Conservation (phyloP, 2,329 filamentous ascomycete genomes). For the Teratosphaeria pseudoeucalypti region DNA sequence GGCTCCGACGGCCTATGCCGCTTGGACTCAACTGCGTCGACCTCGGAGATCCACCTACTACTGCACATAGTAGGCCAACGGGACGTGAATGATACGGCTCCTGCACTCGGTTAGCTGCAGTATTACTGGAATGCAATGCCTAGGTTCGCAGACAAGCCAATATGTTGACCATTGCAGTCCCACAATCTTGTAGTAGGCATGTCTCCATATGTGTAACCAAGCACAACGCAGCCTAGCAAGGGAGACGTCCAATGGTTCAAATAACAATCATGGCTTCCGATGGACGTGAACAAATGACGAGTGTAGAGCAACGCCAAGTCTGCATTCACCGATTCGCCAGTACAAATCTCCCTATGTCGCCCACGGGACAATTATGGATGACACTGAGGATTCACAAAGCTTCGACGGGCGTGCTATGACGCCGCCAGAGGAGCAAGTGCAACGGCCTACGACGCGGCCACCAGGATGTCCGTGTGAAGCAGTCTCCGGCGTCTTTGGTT, state of each 20-base stretch:
- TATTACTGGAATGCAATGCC: background rate
- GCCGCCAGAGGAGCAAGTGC: background rate
- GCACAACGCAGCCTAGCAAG: background rate
- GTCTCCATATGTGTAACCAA: background rate
- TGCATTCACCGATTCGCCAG: background rate
- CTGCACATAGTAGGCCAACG: background rate
- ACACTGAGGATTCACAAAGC: background rate
- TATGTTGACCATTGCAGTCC: background rate
- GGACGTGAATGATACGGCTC: background rate
- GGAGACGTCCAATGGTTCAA: background rate
- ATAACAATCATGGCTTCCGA: background rate
- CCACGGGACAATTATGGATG: background rate
- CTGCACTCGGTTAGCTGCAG: background rate
- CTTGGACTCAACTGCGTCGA: background rate
- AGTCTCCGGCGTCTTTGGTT: background rate
- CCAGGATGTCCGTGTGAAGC: background rate
- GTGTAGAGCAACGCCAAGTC: background rate
- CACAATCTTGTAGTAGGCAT: background rate
- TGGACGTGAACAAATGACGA: background rate
- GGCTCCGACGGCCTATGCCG: background rate
- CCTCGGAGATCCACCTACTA: background rate
- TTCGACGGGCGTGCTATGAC: background rate
- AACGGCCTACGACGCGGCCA: background rate
- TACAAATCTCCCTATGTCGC: background rate
- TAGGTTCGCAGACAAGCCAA: background rate